A percentile compares a stretch with the other conserved stretches of the same genome.
These are phyloP conservation scores for Chondrus crispus DNA, from an alignment of 23 red algal species.

Conservation along the genomic window DNA sequence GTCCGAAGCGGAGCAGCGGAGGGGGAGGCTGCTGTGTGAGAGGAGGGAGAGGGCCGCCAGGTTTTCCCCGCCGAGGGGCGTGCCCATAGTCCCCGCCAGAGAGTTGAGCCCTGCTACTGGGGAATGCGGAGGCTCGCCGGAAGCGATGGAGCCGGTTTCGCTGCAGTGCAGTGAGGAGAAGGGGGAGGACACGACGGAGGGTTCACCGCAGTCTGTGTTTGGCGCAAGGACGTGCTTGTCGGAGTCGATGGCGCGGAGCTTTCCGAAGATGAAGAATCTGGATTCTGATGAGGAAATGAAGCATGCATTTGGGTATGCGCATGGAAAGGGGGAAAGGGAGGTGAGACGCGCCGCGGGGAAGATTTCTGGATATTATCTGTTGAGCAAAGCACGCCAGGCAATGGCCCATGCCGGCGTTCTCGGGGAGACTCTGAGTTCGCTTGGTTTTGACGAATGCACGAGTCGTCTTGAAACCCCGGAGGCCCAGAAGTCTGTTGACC, in stretches of 20 bases:
- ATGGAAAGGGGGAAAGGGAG: not conserved
- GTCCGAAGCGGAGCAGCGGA: conserved; percentile 7
- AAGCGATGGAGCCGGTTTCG: too few relatives aligned
- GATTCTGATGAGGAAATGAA: not conserved
- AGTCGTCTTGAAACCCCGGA: conserved; percentile 19
- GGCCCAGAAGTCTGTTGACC: conserved; percentile 28
- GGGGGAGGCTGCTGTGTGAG: conserved; percentile 4
- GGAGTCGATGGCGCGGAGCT: not conserved
- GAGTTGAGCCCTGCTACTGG: not conserved
- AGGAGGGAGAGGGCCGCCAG: conserved; percentile 27
- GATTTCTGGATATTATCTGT: conserved; percentile 44
- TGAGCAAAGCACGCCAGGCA: conserved; percentile 30
- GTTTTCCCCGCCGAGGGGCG: conserved; percentile 20
- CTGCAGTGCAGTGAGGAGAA: too few relatives aligned
- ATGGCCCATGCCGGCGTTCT: conserved; percentile 26
- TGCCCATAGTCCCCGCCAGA: not conserved
- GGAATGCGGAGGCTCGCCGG: not conserved
- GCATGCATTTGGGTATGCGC: not conserved
- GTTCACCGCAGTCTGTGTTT: not conserved
- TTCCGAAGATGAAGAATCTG: not conserved
- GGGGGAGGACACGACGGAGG: not conserved
- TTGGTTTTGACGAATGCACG: conserved; percentile 16
- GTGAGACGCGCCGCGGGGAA: conserved; percentile 4
- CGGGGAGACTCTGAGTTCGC: not conserved
- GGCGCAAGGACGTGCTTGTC: not conserved